A percentile compares a stretch with the other conserved stretches of the same genome.
phyloP scores from a whole-genome alignment of 352 stramenopile genomes.

The Phytopythium kandeliae region DNA sequence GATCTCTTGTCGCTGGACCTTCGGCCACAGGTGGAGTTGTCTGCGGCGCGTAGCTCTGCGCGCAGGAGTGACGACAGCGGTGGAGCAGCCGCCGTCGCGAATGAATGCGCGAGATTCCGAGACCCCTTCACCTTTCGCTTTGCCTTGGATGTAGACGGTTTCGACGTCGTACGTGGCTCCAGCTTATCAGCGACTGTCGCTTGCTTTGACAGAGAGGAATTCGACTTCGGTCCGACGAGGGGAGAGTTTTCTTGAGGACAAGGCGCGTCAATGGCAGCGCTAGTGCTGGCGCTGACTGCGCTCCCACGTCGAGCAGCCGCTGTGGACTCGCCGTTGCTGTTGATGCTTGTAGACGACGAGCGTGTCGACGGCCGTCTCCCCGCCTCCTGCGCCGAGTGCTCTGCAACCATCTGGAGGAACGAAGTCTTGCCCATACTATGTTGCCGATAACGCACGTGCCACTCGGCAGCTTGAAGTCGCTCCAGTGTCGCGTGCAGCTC shows the following conservation, averaged over 20 bases:
- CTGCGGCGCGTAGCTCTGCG: slow-evolving; percentile 18
- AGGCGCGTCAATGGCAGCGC: not conserved
- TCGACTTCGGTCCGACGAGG: not conserved
- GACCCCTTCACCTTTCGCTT: slow-evolving; percentile 12
- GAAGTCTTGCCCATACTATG: slow-evolving; percentile 20
- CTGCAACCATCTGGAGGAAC: slow-evolving; percentile 6
- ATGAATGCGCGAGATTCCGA: not conserved
- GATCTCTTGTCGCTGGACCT: slow-evolving; percentile 1
- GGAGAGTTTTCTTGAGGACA: not conserved
- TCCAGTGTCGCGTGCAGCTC: slow-evolving; percentile 21
- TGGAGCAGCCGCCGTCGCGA: slow-evolving; percentile 5
- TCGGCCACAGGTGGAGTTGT: not conserved
- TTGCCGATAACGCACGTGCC: slow-evolving; percentile 32
- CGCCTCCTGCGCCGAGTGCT: not conserved
- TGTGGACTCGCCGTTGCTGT: not conserved
- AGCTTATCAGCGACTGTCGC: not conserved
- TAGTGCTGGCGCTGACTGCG: not conserved
- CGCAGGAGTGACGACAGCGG: slow-evolving; percentile 32
- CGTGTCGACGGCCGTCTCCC: not conserved
- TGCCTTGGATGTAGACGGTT: slow-evolving; percentile 3
- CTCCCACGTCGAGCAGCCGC: not conserved
- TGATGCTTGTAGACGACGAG: not conserved
- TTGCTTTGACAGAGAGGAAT: not conserved
- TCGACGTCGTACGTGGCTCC: not conserved
- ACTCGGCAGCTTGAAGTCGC: slow-evolving; percentile 40